Evolutionary conservation across 208 protist species (phyloP).

Genomic region (Trypanosoma platydactyli): DNA sequence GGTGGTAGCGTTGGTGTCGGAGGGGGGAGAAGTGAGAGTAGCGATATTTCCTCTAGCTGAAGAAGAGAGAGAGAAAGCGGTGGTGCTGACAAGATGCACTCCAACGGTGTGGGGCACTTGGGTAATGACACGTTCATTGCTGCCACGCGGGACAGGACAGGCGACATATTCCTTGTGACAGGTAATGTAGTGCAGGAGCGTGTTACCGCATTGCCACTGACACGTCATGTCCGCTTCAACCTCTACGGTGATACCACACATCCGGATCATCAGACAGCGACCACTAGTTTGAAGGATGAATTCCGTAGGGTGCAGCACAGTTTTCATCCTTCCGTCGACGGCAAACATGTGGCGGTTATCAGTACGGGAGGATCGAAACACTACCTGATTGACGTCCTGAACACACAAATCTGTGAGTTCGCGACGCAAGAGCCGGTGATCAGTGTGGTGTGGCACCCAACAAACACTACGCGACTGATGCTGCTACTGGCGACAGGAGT

Average conservation of each 20-base stretch:
- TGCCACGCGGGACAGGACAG: slow-evolving; percentile 42
- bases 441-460: slow-evolving; percentile 69
- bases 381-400: slow-evolving; percentile 61
- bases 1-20: too few species aligned
- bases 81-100: slow-evolving; percentile 42
- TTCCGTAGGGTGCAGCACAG: slow-evolving; percentile 33
- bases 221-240: slow-evolving; percentile 32
- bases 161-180: slow-evolving; percentile 59
- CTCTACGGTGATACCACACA: slow-evolving; percentile 4
- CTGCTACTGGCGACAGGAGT: slow-evolving; percentile 49
- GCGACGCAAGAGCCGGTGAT: slow-evolving; percentile 52
- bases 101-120: slow-evolving; percentile 80
- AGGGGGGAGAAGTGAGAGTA: slow-evolving; percentile 8
- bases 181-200: slow-evolving; percentile 50
- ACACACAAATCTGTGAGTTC: slow-evolving; percentile 52
- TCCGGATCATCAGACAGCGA: not conserved
- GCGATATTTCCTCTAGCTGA: too few species aligned
- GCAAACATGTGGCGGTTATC: slow-evolving; percentile 54
- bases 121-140: slow-evolving; percentile 80
- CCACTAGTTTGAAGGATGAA: not conserved
- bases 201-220: slow-evolving; percentile 34
- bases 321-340: slow-evolving; percentile 54
- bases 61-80: not conserved
- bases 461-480: slow-evolving; percentile 34
- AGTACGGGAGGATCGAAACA: slow-evolving; percentile 50